These are phyloP conservation scores for Passalora sequoiae DNA, from an alignment of 2,329 filamentous ascomycete genomes.

Conservation along the genomic window DNA sequence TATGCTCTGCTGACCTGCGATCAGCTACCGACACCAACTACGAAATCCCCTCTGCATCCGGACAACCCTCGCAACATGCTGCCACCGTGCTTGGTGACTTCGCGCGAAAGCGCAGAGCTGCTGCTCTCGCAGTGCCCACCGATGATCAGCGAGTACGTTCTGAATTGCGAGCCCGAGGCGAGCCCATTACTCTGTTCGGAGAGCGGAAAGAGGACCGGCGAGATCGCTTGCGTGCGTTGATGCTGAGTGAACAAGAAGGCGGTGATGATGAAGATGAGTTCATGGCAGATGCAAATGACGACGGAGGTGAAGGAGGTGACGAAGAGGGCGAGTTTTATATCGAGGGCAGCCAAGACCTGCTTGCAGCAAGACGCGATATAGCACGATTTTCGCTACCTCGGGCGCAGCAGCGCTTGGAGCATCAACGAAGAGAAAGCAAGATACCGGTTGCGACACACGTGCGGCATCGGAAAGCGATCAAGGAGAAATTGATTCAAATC, in stretches of 20 bases:
- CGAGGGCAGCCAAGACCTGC: conserved; percentile 66
- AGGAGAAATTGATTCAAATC: conserved; percentile 73
- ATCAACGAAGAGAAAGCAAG: conserved; percentile 72
- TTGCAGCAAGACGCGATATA: conserved; percentile 72
- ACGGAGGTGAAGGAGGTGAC: conserved; percentile 58
- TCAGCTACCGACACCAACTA: conserved; percentile 75
- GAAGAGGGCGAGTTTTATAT: conserved; percentile 95
- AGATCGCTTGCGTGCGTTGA: conserved; percentile 75
- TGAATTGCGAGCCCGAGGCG: conserved; percentile 76
- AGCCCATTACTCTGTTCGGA: conserved; percentile 91
- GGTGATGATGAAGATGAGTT: conserved; percentile 44
- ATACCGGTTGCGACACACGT: conserved; percentile 87
- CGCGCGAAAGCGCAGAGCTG: conserved; percentile 81
- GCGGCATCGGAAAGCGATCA: conserved; percentile 83
- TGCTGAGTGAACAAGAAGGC: conserved; percentile 64
- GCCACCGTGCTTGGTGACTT: conserved; percentile 84
- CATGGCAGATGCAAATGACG: conserved; percentile 57
- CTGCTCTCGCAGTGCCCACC: conserved; percentile 85
- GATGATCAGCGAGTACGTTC: conserved; percentile 82
- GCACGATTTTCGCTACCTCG: conserved; percentile 78
- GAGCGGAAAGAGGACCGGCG: conserved; percentile 81
- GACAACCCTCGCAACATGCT: conserved; percentile 72
- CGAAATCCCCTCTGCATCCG: conserved; percentile 63
- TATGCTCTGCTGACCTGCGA: conserved; percentile 5
- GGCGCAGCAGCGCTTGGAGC: conserved; percentile 68